These are phyloP conservation scores for Blastocystis hominis DNA, from an alignment of 352 stramenopile genomes.

Conservation along the genomic window DNA sequence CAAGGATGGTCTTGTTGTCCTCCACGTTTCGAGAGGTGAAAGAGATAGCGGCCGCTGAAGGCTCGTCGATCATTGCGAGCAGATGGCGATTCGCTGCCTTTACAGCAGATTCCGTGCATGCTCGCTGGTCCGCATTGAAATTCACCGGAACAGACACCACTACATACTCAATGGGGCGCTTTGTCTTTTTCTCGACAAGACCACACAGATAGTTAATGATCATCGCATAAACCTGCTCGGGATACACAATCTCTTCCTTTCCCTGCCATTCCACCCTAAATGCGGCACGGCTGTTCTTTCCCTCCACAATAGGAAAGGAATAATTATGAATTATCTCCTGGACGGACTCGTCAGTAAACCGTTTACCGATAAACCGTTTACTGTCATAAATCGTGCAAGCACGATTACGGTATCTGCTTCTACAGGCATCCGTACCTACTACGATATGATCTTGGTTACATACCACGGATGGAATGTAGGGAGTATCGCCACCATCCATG, in stretches of 20 bases:
- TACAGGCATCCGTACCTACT: slow-evolving; percentile 88
- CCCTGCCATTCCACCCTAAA: slow-evolving; percentile 58
- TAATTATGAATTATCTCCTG: slow-evolving; percentile 85
- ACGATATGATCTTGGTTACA: slow-evolving; percentile 88
- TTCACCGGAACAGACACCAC: slow-evolving; percentile 79
- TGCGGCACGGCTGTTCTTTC: slow-evolving; percentile 27
- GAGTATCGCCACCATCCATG: slow-evolving; percentile 86
- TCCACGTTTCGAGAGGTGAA: slow-evolving; percentile 82
- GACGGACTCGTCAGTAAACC: slow-evolving; percentile 78
- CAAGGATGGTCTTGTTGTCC: slow-evolving; percentile 79
- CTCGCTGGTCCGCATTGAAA: slow-evolving; percentile 78
- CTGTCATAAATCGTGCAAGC: slow-evolving; percentile 88
- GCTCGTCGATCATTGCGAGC: slow-evolving; percentile 82
- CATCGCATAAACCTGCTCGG: slow-evolving; percentile 49
- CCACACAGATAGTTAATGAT: slow-evolving; percentile 35
- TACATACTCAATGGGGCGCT: slow-evolving; percentile 62
- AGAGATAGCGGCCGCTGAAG: slow-evolving; percentile 79
- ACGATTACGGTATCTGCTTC: slow-evolving; percentile 82
- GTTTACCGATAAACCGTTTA: slow-evolving; percentile 87
- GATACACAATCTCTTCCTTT: neutral
- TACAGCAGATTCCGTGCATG: slow-evolving; percentile 73
- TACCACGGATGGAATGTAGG: slow-evolving; percentile 77
- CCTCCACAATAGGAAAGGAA: slow-evolving; percentile 77
- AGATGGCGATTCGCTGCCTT: slow-evolving; percentile 83
- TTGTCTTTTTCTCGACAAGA: neutral